Evolutionary conservation across 306 rosid species (phyloP), one percentile per base, ranked within the genome.

Genomic region (Medicago ruthenica): DNA sequence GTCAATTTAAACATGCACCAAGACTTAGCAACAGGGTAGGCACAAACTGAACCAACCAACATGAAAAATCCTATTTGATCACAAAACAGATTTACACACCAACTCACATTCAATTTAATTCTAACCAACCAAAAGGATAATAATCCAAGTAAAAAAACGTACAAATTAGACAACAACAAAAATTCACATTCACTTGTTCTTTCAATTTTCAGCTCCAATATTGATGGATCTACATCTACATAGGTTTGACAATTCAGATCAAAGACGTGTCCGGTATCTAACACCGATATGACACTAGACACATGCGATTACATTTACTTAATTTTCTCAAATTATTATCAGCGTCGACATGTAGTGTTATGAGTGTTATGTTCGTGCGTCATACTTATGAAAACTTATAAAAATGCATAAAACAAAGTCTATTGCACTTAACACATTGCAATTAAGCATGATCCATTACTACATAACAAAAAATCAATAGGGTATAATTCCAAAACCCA

Each of bases 71-170:
- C 24, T 9, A 11, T 67, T 50, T 73, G n/a, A 13, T 21, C 27
- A 16, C 13, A n/a, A 67, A 67, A 50, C 40, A 68, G 13, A 27
- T 44, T n/a, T 57, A 4, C 47, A 37, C 20, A 61, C 21, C 67
- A 76, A 41, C 60, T 4, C 68, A 78, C 16, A 51, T 79, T 79
- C 48, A 71, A 51, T 37, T 62, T 14, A 70, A 60, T 61, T 59
- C 21, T 34, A 14, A 77, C 20, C 63, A 60, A 59, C 17, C n/a
- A 71, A 37, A 71, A 51, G 61, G 73, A 71, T 40, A 47, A 15
- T 63, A 5, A 63, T 27, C 59, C 13, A 71, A 50, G 31, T 17
- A 54, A 51, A 40, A 40, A n/a, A 6, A 1, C 47, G 11, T 4
- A 4, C 76, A 47, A 21, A 24, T 24, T 4, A 27, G n/a, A 40